phyloP scores from a whole-genome alignment of 345 rosid genomes.

The Alliaria petiolata region DNA sequence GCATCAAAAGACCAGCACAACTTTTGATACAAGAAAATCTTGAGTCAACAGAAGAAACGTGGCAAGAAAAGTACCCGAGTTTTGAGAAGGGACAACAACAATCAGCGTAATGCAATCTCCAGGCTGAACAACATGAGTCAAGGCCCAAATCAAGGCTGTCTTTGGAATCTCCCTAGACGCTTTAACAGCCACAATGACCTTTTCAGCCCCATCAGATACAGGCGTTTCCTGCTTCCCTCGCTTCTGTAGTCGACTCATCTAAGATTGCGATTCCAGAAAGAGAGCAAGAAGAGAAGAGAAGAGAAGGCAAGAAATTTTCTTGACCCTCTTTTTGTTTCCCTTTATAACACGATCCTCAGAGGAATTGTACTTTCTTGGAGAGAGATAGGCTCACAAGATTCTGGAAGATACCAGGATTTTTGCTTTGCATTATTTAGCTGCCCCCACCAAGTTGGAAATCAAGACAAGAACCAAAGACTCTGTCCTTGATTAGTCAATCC shows the following conservation, averaged over 20 bases:
- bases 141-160: slow-evolving; percentile 94
- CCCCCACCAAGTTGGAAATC: slow-evolving; percentile 40
- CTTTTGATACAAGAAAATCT: neutral
- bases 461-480: slow-evolving; percentile 40
- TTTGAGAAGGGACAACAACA: slow-evolving; percentile 82
- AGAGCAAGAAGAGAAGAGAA: too few species aligned
- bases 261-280: too few species aligned
- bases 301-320: too few species aligned
- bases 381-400: slow-evolving; percentile 16
- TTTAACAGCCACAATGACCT: slow-evolving; percentile 95
- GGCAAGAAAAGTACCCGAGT: slow-evolving; percentile 51
- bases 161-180: slow-evolving; percentile 95
- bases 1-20: neutral
- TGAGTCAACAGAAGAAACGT: neutral
- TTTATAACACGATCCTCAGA: slow-evolving; percentile 4
- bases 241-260: slow-evolving; percentile 59
- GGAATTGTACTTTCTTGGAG: slow-evolving; percentile 3
- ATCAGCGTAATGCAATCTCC: slow-evolving; percentile 93
- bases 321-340: neutral
- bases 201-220: slow-evolving; percentile 56
- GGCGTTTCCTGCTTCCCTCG: slow-evolving; percentile 59
- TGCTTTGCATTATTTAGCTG: slow-evolving; percentile 15
- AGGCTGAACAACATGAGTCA: slow-evolving; percentile 97
- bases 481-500: too few species aligned
- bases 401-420: slow-evolving; percentile 6